Percentiles rank a stretch among this genome's conserved stretches.
Conservation (phyloP, 2,329 filamentous ascomycete genomes). For the Neofusicoccum kwambonambiense region DNA sequence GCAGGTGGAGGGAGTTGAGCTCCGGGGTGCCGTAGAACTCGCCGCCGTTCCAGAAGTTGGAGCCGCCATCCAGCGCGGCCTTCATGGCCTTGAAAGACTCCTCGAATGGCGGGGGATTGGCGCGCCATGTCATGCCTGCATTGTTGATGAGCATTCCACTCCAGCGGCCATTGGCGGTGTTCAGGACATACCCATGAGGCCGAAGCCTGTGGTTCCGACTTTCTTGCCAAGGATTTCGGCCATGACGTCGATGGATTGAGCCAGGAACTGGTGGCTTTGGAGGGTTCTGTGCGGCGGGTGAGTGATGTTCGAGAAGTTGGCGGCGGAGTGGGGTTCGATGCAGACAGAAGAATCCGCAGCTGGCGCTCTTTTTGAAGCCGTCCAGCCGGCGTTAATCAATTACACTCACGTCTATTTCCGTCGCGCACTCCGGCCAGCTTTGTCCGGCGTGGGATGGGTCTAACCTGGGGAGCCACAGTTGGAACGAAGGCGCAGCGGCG, state of each 20-base stretch:
- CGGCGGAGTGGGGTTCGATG: too few species aligned
- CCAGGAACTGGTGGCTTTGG: neutral
- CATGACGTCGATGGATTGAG: slow-evolving; percentile 26
- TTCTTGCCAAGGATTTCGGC: slow-evolving; percentile 36
- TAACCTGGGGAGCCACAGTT: neutral
- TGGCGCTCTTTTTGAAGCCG: too few species aligned
- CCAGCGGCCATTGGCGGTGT: neutral
- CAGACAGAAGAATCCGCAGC: too few species aligned
- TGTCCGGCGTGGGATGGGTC: neutral
- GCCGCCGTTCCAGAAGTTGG: slow-evolving; percentile 53
- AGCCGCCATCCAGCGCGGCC: slow-evolving; percentile 40
- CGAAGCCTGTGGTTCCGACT: slow-evolving; percentile 45
- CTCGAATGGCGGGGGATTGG: slow-evolving; percentile 35
- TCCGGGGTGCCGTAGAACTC: slow-evolving; percentile 49
- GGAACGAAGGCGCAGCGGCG: neutral
- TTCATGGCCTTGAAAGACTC: slow-evolving; percentile 48
- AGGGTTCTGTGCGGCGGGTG: neutral
- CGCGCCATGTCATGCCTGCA: slow-evolving; percentile 47
- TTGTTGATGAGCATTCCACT: neutral
- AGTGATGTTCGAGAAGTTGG: neutral
- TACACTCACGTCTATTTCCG: neutral
- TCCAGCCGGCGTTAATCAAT: neutral
- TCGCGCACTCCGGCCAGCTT: neutral
- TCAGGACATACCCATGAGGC: slow-evolving; percentile 44
- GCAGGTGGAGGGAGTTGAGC: slow-evolving; percentile 48